Conservation (phyloP, 305 asterid species). For the Fraxinus dipetala region DNA sequence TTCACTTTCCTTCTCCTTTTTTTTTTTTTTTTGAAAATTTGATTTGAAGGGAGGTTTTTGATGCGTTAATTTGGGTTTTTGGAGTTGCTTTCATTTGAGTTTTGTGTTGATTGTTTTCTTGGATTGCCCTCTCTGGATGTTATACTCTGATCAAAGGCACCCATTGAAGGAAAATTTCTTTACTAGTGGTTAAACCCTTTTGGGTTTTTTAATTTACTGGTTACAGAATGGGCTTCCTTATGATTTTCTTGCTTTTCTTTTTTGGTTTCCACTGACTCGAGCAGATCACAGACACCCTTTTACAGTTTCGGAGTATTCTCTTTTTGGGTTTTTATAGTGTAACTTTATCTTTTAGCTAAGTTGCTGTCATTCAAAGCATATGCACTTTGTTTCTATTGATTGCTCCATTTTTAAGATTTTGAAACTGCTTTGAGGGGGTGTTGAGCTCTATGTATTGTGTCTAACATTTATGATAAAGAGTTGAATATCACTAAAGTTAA, state of each 20-base stretch:
- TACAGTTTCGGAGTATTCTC: not conserved
- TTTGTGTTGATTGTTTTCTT: conserved; percentile 10
- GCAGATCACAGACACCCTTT: not conserved
- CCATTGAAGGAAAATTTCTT: not conserved
- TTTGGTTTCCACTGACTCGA: not conserved
- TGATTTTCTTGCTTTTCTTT: not conserved
- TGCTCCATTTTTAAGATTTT: not conserved
- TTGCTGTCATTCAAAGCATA: not conserved
- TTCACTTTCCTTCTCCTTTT: not conserved
- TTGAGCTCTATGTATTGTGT: not conserved
- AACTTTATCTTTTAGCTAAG: not conserved
- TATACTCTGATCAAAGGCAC: not conserved
- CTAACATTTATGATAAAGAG: not conserved
- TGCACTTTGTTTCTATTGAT: not conserved
- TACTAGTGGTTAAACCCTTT: not conserved
- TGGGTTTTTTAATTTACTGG: not conserved
- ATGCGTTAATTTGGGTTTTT: conserved; percentile 2
- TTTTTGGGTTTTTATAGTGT: not conserved
- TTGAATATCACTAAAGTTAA: not conserved
- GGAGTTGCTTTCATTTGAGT: not conserved
- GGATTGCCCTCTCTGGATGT: not conserved
- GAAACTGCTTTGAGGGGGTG: not conserved
- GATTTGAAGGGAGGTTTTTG: not conserved
- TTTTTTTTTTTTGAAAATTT: not conserved
- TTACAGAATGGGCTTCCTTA: not conserved